These are phyloP conservation scores for Zychaea mexicana DNA, from an alignment of 371 early-diverging fungal genomes.

Conservation along the genomic window DNA sequence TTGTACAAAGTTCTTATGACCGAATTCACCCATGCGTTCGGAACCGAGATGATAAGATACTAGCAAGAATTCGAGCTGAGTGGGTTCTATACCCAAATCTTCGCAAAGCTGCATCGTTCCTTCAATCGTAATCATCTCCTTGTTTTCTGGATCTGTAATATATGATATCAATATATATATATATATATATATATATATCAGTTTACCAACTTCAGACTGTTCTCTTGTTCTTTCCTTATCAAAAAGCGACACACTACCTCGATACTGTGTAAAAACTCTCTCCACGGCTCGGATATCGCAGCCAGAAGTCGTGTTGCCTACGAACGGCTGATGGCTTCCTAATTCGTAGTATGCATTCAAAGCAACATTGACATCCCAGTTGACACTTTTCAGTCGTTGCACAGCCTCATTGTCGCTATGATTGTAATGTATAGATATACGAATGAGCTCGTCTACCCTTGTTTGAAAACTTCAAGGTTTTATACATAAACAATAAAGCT, in stretches of 20 bases:
- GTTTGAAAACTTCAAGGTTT: too few relatives aligned
- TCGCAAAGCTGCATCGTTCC: conserved; percentile 73
- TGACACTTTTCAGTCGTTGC: conserved; percentile 47
- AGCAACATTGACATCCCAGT: conserved; percentile 72
- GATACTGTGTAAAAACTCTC: neutral
- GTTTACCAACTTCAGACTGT: too few relatives aligned
- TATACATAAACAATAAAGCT: neutral
- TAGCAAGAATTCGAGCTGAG: conserved; percentile 74
- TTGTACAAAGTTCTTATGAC: conserved; percentile 57
- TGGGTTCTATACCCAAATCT: conserved; percentile 79
- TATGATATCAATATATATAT: neutral
- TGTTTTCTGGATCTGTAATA: conserved; percentile 61
- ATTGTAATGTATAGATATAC: too few relatives aligned
- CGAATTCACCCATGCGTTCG: conserved; percentile 81
- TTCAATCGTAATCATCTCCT: conserved; percentile 71
- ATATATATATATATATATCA: too few relatives aligned
- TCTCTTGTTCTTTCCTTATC: too few relatives aligned
- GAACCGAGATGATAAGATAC: conserved; percentile 74
- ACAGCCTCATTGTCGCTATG: conserved; percentile 60
- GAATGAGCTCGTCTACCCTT: too few relatives aligned
- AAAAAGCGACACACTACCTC: too few relatives aligned
- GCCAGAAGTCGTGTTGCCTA: neutral
- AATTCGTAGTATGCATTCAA: conserved; percentile 61
- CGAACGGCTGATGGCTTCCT: neutral
- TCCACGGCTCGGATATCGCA: conserved; percentile 1